Base-by-base conservation (phyloP, 345 rosid genomes). In the Rhodomyrtus tomentosa region DNA sequence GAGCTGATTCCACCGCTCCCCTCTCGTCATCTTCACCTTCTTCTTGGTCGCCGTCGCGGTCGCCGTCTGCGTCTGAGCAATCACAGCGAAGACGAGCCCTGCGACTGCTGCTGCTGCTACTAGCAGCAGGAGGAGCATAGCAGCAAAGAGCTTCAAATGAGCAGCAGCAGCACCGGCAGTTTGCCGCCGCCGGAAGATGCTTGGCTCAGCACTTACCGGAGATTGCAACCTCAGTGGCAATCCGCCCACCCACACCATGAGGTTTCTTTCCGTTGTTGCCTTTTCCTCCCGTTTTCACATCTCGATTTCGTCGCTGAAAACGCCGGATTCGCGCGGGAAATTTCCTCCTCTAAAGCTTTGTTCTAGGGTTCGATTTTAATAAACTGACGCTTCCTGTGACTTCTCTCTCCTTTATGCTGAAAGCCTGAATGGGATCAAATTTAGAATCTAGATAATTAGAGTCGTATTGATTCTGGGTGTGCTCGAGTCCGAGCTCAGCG, bases 191-290 rank as follows among this genome's bases (percentile, higher is more conserved):
- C 89, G 45, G 91, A 88, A 85, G 92, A 91, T 89, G 98, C 91
- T 36, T 96, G 99, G 98, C 48, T 90, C 84, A 83, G 86, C 25
- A 86, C 94, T 42, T 90, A 88, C 88, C 88, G 84, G 24, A 89
- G 84, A 18, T 84, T 94, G 83, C 85, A 90, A 55, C 96, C 95
- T 76, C 91, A 89, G 51, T 94, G 95, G 93, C 91, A 89, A 58
- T 90, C 96, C 73, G 82, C 90, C 81, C 21, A 89, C 62, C 88
- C 81, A 14, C 89, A 94, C 73, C 94, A 85, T 45, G 92, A 87
- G 95, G 99, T 92, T 45, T 81, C 7, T 68, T 68, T 40, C 45
- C 22, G 45, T 68, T 2, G 25, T 68, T 68, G 45, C 79, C 79
- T 20, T 38, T 29, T 68, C 10, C 45, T 5, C 36, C 20, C 21